Base-by-base conservation (phyloP, 805 yeast species). In the Candida succiphila region DNA sequence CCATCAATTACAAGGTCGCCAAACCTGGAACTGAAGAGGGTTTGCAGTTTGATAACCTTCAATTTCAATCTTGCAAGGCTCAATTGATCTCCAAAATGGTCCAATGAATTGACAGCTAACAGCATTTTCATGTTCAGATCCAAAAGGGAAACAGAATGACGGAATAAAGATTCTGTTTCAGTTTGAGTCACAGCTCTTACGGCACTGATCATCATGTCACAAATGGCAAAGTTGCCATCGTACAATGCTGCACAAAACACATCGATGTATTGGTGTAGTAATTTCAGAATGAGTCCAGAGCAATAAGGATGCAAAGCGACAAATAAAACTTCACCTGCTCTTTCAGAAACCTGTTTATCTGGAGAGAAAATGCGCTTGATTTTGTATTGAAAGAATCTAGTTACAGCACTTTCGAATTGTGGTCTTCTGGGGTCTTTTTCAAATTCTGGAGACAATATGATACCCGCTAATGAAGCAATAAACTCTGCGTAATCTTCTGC, bases 381-480 rank as follows among this genome's bases (percentile, higher is more conserved):
- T 24, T 49, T 44, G 15, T 39, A 44, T 14, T 32, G 32, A 19
- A 58, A 31, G 28, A 58, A 52, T 1, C 27, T 15, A 10, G 33
- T 41, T 50, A 65, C 17, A 19, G 45, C 48, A 7, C 40, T 43
- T 14, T 40, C 51, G 6, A 56, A 48, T 15, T 41, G 45, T 7
- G 51, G 48, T 24, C 41, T 40, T 26, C 51, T 41, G 7, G 54
- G 45, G 37, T 56, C 54, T 16, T 42, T 36, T 4, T 32, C 38
- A 34, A 54, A 47, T 4, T 43, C 48, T 3, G 50, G 48, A 6
- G 57, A 43, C 17, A 78, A 49, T 36, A 80, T 69, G 13, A 77
- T 65, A 29, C 94, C 86, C 32, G 84, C 70, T 0, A 79, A 59
- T 1, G 86, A 72, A 2, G 86, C 84, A 38, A 84, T 52, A 38